Base-by-base conservation (phyloP, 768 basidiomycete genomes). In the Pisolithus sp. region DNA sequence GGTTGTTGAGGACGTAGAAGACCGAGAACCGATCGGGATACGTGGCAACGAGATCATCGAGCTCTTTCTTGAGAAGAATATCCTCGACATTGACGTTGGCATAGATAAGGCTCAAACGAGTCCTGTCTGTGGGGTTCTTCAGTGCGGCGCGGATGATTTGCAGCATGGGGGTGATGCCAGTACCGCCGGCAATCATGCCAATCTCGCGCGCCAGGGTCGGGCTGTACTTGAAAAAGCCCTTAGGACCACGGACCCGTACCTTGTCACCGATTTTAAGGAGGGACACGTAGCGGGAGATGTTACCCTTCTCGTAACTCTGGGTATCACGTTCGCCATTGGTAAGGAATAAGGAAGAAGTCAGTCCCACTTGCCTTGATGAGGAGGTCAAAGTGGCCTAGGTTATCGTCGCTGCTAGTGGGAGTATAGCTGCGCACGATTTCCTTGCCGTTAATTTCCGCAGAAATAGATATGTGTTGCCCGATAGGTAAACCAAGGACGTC, bases 81-180 rank as follows among this genome's bases (percentile, higher is more conserved):
- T 99, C 96, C 51, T 93, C 89, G 52, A 76, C 65, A 70, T 85
- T 87, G 57, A 97, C 93, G 71, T 99, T 99, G 59, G 96, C 96
- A 71, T 98, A 98, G 65, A 99, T 90, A 63, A 99, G 81, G 58
- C 78, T 80, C 62, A 98, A 70, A 59, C 76, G 81, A 38, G 95
- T 97, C 55, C 65, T 74, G 77, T 99, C 96, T 41, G 72, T 66
- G n/a, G 90, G 83, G 69, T 93, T 92, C 70, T 88, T 86, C 66
- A 97, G 80, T 12, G 85, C 82, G n/a, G 94, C 89, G 55, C 89
- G 86, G 71, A 97, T 87, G 76, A 99, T 90, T 67, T 99, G 95
- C 61, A 96, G 85, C 95, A 98, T 97, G 63, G 96, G 96, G 0
- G 96, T 95, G 68, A 99, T 95, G 51, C 96, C 96, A 2, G 96